Evolutionary conservation across 163 green algal genomes (phyloP).

Genomic region (Scenedesmus sp.): DNA sequence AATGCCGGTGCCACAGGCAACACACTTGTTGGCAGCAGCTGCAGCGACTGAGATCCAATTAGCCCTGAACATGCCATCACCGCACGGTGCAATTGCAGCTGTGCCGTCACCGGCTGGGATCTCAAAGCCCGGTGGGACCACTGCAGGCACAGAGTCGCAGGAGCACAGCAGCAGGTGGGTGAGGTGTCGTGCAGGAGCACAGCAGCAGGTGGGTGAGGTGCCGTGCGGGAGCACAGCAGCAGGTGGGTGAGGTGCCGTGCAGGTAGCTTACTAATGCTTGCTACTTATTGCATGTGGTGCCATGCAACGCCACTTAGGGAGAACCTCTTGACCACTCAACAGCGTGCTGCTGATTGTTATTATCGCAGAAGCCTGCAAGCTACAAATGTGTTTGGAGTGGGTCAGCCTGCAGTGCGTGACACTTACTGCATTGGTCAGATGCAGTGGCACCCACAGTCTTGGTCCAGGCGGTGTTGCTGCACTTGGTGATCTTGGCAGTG

Average conservation of each 20-base stretch:
- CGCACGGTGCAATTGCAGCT: neutral
- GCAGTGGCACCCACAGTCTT: neutral
- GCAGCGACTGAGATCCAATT: neutral
- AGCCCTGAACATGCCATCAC: neutral
- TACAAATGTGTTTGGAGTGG: too few relatives aligned
- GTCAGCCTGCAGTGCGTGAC: neutral
- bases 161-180: neutral
- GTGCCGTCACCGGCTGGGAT: too few relatives aligned
- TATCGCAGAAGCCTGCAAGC: too few relatives aligned
- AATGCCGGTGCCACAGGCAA: neutral
- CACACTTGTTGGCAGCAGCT: neutral
- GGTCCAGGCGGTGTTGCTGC: neutral
- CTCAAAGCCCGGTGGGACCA: neutral
- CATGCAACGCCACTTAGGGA: too few relatives aligned
- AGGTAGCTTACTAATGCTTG: too few relatives aligned
- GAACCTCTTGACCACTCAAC: too few relatives aligned
- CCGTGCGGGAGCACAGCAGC: neutral
- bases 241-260: neutral
- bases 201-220: neutral
- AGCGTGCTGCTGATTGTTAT: too few relatives aligned
- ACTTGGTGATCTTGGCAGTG: neutral
- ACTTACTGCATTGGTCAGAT: neutral
- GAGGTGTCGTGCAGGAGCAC: neutral
- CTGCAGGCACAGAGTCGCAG: too few relatives aligned
- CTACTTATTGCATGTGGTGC: too few relatives aligned